Percentiles rank a stretch among this genome's conserved stretches.
phyloP scores from a whole-genome alignment of 192 early-diverging fungal genomes.

The Gamsiella multidivaricata region DNA sequence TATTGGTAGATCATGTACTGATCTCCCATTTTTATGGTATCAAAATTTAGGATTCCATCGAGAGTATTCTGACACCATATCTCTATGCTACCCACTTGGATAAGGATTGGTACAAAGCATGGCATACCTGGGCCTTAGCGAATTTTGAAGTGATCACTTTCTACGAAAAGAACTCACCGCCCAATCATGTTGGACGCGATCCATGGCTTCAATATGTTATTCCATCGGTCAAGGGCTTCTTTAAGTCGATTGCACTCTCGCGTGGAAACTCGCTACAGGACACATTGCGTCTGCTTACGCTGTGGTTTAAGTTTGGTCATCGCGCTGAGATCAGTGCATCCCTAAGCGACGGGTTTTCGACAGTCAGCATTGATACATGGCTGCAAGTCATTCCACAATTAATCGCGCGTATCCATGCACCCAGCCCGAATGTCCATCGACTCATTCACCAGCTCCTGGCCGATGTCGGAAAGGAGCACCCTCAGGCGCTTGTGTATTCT shows the following conservation, averaged over 20 bases:
- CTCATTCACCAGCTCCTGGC: constrained; percentile 90
- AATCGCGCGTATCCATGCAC: constrained; percentile 92
- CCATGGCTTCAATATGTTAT: constrained; percentile 78
- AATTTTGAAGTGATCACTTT: constrained; percentile 90
- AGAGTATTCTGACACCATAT: constrained; percentile 85
- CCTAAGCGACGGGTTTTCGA: constrained; percentile 83
- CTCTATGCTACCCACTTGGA: constrained; percentile 89
- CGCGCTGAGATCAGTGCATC: constrained; percentile 85
- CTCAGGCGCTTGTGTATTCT: constrained; percentile 97
- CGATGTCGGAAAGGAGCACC: constrained; percentile 93
- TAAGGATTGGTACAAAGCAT: constrained; percentile 94
- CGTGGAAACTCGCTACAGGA: constrained; percentile 91
- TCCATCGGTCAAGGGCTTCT: constrained; percentile 93
- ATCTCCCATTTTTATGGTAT: too few relatives aligned
- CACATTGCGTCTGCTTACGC: constrained; percentile 88
- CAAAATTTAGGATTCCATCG: constrained; percentile 59
- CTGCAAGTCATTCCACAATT: constrained; percentile 98
- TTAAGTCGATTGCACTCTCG: constrained; percentile 91
- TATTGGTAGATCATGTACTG: neutral
- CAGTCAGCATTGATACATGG: constrained; percentile 93
- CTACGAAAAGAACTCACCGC: constrained; percentile 69
- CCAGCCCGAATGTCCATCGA: constrained; percentile 76
- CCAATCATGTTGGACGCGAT: constrained; percentile 43
- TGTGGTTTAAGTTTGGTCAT: constrained; percentile 97
- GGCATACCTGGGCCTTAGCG: constrained; percentile 96